Evolutionary conservation across 106 monocot genomes (phyloP).

Genomic region (Dioscorea zingiberensis): DNA sequence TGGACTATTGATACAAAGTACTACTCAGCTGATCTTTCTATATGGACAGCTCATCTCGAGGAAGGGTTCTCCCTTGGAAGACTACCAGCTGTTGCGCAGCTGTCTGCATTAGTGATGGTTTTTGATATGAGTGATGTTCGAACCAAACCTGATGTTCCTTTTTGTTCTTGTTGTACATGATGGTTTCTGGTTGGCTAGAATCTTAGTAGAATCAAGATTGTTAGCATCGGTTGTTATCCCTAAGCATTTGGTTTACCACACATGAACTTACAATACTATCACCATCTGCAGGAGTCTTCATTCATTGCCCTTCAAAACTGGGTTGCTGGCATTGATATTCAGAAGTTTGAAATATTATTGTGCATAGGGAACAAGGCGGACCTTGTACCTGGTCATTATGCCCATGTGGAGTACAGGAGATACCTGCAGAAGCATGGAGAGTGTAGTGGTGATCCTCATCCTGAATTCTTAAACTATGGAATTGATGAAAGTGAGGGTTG

Average conservation of each 20-base stretch:
- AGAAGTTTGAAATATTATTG: slow-evolving; percentile 70
- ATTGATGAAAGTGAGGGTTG: slow-evolving; percentile 71
- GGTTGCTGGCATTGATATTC: slow-evolving; percentile 51
- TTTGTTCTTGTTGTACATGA: not conserved
- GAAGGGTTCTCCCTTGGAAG: slow-evolving; percentile 50
- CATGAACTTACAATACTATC: not conserved
- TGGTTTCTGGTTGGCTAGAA: too few relatives aligned
- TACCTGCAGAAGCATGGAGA: slow-evolving; percentile 58
- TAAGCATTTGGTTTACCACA: too few relatives aligned
- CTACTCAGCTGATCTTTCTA: slow-evolving; percentile 81
- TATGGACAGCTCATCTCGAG: slow-evolving; percentile 77
- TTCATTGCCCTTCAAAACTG: slow-evolving; percentile 62
- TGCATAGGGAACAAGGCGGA: slow-evolving; percentile 97
- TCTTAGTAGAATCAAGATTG: too few relatives aligned
- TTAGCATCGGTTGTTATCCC: too few relatives aligned
- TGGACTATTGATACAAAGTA: slow-evolving; percentile 97
- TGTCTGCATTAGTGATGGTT: slow-evolving; percentile 85
- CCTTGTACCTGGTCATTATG: slow-evolving; percentile 82
- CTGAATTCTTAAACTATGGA: slow-evolving; percentile 69
- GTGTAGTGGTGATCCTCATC: slow-evolving; percentile 48
- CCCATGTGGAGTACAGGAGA: slow-evolving; percentile 79
- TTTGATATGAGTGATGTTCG: slow-evolving; percentile 96
- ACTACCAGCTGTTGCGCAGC: slow-evolving; percentile 38
- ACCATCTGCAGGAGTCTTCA: slow-evolving; percentile 60
- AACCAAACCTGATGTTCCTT: slow-evolving; percentile 2